phyloP scores from a whole-genome alignment of 371 early-diverging fungal species.

The Mortierella sp. region DNA sequence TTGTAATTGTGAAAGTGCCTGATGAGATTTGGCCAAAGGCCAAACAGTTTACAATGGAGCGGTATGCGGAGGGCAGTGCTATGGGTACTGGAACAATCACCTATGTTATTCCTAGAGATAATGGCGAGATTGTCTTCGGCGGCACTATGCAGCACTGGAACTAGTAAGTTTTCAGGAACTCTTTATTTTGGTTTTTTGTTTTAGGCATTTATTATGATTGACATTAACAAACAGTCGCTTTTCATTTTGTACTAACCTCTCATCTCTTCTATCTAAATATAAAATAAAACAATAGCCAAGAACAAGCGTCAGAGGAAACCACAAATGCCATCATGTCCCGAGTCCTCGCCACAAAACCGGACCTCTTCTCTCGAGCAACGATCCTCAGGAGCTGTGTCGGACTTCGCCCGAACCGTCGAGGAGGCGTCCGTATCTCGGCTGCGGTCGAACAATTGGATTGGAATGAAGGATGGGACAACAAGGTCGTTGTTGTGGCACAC shows the following conservation, averaged over 20 bases:
- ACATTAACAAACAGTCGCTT: background rate
- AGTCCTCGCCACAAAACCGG: slow-evolving; percentile 44
- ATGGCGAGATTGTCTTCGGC: slow-evolving; percentile 84
- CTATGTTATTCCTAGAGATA: slow-evolving; percentile 87
- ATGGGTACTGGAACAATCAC: slow-evolving; percentile 62
- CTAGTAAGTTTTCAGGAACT: slow-evolving; percentile 61
- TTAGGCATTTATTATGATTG: background rate
- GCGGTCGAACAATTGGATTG: slow-evolving; percentile 63
- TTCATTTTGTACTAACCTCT: background rate
- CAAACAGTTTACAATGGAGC: slow-evolving; percentile 53
- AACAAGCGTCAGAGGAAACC: slow-evolving; percentile 49
- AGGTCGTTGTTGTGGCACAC: slow-evolving; percentile 70
- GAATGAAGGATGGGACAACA: slow-evolving; percentile 42
- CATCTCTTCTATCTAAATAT: background rate
- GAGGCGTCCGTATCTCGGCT: slow-evolving; percentile 79
- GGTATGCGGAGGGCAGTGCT: slow-evolving; percentile 52
- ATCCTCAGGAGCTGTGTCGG: slow-evolving; percentile 78
- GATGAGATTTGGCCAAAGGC: slow-evolving; percentile 62
- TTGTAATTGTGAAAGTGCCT: slow-evolving; percentile 76
- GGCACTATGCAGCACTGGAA: slow-evolving; percentile 80
- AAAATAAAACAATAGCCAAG: slow-evolving; percentile 54
- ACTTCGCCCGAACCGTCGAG: slow-evolving; percentile 79
- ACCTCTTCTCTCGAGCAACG: slow-evolving; percentile 58
- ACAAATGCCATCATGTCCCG: slow-evolving; percentile 66
- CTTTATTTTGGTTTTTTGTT: background rate